A percentile compares a stretch with the other conserved stretches of the same genome.
Evolutionary conservation across 164 flowering plant genomes (phyloP).

Genomic region (Kingdonia uniflora): DNA sequence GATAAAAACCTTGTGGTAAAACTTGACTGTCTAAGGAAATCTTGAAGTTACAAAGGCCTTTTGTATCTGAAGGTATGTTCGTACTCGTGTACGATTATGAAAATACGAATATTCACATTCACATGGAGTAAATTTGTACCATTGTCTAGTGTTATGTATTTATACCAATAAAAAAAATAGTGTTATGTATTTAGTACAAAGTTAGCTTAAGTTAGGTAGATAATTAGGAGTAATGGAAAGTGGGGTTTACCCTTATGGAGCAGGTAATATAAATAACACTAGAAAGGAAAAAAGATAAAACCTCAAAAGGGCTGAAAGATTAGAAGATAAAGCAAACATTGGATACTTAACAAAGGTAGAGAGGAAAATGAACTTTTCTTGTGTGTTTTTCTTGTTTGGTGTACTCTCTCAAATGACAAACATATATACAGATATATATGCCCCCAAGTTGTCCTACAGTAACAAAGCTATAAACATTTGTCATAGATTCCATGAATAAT

Average conservation of each 20-base stretch:
- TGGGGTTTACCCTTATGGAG: not conserved
- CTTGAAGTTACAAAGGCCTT: too few relatives aligned
- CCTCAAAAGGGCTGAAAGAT: slow-evolving; percentile 60
- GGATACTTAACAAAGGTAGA: slow-evolving; percentile 37
- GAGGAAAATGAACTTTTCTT: slow-evolving; percentile 24
- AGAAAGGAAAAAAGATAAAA: not conserved
- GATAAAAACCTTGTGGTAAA: too few relatives aligned
- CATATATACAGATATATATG: too few relatives aligned
- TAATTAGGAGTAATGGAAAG: not conserved
- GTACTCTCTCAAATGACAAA: not conserved
- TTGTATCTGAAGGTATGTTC: too few relatives aligned
- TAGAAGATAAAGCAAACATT: slow-evolving; percentile 37
- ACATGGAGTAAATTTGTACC: too few relatives aligned
- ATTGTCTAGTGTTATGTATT: too few relatives aligned
- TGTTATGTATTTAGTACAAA: not conserved
- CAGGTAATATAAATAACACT: slow-evolving; percentile 11
- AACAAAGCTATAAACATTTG: slow-evolving; percentile 35
- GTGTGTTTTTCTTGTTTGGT: not conserved
- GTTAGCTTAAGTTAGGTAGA: not conserved
- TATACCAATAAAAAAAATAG: not conserved
- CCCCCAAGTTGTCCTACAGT: slow-evolving; percentile 40
- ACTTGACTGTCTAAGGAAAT: too few relatives aligned
- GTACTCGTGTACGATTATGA: too few relatives aligned
- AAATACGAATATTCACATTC: too few relatives aligned
- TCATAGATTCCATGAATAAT: slow-evolving; percentile 43